Evolutionary conservation across 495 filamentous ascomycete species (phyloP).

Genomic region (Xylaria flabelliformis): DNA sequence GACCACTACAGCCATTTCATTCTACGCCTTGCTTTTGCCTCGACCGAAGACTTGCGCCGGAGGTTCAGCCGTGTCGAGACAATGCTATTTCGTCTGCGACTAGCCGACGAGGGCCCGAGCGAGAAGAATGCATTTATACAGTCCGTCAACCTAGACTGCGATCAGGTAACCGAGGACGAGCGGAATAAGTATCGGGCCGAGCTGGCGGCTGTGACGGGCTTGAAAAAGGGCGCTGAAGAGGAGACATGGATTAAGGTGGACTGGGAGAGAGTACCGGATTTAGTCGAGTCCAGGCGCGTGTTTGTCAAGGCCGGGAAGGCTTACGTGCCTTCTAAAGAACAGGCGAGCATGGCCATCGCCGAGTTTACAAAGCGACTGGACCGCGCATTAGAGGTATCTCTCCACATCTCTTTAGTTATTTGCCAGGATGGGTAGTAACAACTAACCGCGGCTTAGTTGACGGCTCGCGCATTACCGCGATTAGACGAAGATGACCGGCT

Average conservation of each 20-base stretch:
- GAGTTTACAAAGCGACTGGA: conserved; percentile 84
- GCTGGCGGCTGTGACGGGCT: conserved; percentile 42
- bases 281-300: conserved; percentile 80
- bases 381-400: conserved; percentile 74
- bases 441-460: conserved; percentile 63
- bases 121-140: conserved; percentile 81
- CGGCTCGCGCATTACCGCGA: conserved; percentile 85
- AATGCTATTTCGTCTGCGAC: conserved; percentile 83
- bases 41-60: conserved; percentile 88
- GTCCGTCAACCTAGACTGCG: conserved; percentile 72
- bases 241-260: conserved; percentile 91
- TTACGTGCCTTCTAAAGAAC: conserved; percentile 87
- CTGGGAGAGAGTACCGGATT: conserved; percentile 89
- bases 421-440: neutral
- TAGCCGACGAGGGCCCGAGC: conserved; percentile 68
- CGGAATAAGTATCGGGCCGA: conserved; percentile 57
- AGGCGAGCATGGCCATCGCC: conserved; percentile 83
- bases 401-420: neutral
- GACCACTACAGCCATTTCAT: conserved; percentile 99
- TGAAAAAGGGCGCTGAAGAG: conserved; percentile 64
- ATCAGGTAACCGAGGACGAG: conserved; percentile 79
- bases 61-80: conserved; percentile 88
- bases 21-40: conserved; percentile 88
- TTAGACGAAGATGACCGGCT: conserved; percentile 97
- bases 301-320: conserved; percentile 83